Evolutionary conservation across 306 rosid species (phyloP).

Genomic region (Erythrophleum fordii): DNA sequence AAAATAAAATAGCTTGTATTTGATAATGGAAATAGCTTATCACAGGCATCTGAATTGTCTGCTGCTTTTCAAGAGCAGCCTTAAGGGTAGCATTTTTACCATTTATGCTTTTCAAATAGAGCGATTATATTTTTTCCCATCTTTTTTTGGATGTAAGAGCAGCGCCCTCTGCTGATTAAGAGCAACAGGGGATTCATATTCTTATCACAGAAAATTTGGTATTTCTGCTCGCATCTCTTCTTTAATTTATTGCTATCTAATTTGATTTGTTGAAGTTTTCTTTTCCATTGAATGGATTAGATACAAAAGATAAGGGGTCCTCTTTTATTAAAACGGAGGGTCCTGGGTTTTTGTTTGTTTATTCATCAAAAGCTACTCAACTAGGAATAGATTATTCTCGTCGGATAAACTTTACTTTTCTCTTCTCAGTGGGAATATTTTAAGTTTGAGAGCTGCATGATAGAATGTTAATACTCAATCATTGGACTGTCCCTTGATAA

Average conservation of each 20-base stretch:
- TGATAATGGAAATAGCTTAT: not conserved
- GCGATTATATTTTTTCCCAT: too few species aligned
- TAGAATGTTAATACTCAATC: not conserved
- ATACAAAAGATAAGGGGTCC: not conserved
- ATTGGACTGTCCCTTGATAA: not conserved
- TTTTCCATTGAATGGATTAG: not conserved
- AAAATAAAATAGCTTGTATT: not conserved
- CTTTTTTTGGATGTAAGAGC: too few species aligned
- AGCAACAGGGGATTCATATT: too few species aligned
- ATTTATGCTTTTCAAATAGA: too few species aligned
- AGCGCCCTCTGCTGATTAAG: too few species aligned
- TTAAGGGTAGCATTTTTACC: too few species aligned
- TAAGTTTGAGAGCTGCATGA: not conserved
- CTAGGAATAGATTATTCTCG: conserved; percentile 3
- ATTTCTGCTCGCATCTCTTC: not conserved
- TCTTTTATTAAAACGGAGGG: not conserved
- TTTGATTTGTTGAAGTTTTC: not conserved
- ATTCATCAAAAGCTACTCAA: not conserved
- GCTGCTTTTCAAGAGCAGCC: too few species aligned
- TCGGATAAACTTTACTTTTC: not conserved
- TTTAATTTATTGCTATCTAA: not conserved
- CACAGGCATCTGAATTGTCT: too few species aligned
- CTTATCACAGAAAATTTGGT: not conserved
- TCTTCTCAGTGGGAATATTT: conserved; percentile 13
- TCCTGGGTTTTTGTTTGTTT: not conserved